These are phyloP conservation scores for Penicillium coffeae DNA, from an alignment of 495 filamentous ascomycete genomes.

Conservation along the genomic window DNA sequence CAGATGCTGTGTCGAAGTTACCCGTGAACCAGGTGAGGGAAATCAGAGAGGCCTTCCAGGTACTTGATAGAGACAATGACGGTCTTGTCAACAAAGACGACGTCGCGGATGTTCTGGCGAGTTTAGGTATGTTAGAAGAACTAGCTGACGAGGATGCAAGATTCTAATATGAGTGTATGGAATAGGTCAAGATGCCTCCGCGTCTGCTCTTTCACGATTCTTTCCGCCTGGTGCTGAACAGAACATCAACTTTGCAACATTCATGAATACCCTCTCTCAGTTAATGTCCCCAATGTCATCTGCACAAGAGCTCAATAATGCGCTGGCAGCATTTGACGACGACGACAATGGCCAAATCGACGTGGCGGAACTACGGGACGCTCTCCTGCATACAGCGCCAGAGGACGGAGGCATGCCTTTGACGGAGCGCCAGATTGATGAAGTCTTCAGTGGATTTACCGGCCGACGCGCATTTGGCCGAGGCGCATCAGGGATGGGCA, in stretches of 20 bases:
- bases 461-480: slow-evolving; percentile 70
- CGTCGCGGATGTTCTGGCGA: slow-evolving; percentile 73
- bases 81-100: slow-evolving; percentile 71
- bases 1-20: slow-evolving; percentile 59
- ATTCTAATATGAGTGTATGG: not conserved
- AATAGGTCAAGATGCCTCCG: slow-evolving; percentile 53
- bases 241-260: slow-evolving; percentile 76
- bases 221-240: slow-evolving; percentile 66
- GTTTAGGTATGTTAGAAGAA: slow-evolving; percentile 54
- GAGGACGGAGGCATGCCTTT: slow-evolving; percentile 66
- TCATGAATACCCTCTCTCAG: slow-evolving; percentile 71
- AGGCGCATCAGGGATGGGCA: slow-evolving; percentile 24
- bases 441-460: slow-evolving; percentile 77
- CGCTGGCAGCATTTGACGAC: slow-evolving; percentile 92
- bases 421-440: slow-evolving; percentile 74
- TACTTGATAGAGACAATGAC: slow-evolving; percentile 78
- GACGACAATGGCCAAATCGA: slow-evolving; percentile 93
- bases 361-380: slow-evolving; percentile 73
- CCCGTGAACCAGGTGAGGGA: slow-evolving; percentile 65
- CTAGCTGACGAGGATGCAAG: not conserved
- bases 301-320: slow-evolving; percentile 72
- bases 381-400: slow-evolving; percentile 74
- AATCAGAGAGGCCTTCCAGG: slow-evolving; percentile 81
- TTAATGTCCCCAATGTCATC: slow-evolving; percentile 70
- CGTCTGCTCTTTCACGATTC: slow-evolving; percentile 63